Evolutionary conservation across 2,329 filamentous ascomycete genomes (phyloP).

Genomic region (Neofusicoccum laricinum): DNA sequence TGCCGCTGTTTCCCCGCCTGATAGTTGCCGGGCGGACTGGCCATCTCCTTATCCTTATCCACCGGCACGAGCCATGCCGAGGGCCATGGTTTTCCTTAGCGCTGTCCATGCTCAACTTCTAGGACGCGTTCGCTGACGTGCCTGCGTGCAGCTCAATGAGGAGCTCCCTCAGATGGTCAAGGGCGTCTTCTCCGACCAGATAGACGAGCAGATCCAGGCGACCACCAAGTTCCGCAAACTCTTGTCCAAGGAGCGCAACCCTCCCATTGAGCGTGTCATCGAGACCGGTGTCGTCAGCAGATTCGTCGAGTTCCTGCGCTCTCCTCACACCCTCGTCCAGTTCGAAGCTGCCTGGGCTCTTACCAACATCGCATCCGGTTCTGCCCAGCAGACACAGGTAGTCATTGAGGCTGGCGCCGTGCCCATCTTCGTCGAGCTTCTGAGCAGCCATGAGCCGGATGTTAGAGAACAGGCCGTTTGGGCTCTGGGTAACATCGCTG

Average conservation of each 20-base stretch:
- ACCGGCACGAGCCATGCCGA: conserved; percentile 18
- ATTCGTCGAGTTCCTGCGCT: conserved; percentile 97
- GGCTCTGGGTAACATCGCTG: conserved; percentile 97
- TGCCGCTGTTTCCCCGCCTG: conserved; percentile 12
- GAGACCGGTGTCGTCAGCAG: conserved; percentile 97
- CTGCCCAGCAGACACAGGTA: conserved; percentile 94
- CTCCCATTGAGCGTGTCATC: conserved; percentile 97
- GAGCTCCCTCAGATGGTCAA: conserved; percentile 98
- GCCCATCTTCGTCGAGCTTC: conserved; percentile 95
- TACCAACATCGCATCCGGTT: conserved; percentile 98
- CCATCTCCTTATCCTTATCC: conserved; percentile 19
- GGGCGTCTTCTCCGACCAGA: conserved; percentile 97
- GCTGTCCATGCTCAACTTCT: background rate
- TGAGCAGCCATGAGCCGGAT: conserved; percentile 94
- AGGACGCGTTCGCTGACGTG: background rate
- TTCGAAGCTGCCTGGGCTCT: conserved; percentile 99
- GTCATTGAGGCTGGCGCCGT: conserved; percentile 98
- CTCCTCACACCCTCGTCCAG: conserved; percentile 95
- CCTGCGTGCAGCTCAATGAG: conserved; percentile 72
- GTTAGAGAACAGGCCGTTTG: conserved; percentile 97
- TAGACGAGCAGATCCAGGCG: conserved; percentile 94
- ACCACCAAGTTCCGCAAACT: conserved; percentile 99
- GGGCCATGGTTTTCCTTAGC: conserved; percentile 6
- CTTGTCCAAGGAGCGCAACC: conserved; percentile 97
- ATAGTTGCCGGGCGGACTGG: conserved; percentile 17